phyloP scores from a whole-genome alignment of 2,329 filamentous ascomycete genomes.

The Penicillium vulpinum region DNA sequence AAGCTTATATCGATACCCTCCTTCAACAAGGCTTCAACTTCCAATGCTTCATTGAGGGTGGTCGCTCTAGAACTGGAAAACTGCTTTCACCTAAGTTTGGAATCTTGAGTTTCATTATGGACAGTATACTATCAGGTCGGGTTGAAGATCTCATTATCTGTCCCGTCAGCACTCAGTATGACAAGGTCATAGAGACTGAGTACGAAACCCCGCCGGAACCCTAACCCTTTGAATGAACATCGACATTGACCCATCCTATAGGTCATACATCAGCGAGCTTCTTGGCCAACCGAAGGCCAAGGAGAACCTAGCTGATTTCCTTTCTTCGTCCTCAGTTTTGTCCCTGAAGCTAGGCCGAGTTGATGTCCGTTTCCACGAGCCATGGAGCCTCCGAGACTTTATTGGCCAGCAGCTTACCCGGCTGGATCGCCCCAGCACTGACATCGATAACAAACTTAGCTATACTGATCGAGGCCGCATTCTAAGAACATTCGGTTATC shows the following conservation, averaged over 20 bases:
- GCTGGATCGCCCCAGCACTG: conserved; percentile 43
- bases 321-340: conserved; percentile 84
- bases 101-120: conserved; percentile 86
- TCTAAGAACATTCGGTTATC: conserved; percentile 84
- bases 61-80: conserved; percentile 89
- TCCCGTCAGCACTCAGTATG: conserved; percentile 95
- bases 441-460: conserved; percentile 43
- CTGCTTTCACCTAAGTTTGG: conserved; percentile 92
- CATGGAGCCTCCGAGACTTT: conserved; percentile 85
- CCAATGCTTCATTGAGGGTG: conserved; percentile 97
- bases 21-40: conserved; percentile 90
- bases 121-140: conserved; percentile 82
- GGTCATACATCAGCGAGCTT: conserved; percentile 89
- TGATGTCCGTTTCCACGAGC: conserved; percentile 93
- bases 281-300: conserved; percentile 93
- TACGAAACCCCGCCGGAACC: conserved; percentile 25
- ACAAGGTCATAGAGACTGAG: conserved; percentile 98
- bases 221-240: background rate
- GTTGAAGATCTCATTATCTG: conserved; percentile 91
- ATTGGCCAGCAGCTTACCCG: conserved; percentile 72
- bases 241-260: conserved; percentile 25
- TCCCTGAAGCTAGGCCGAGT: conserved; percentile 87
- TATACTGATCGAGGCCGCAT: conserved; percentile 67
- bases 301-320: conserved; percentile 85
- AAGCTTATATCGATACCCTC: conserved; percentile 91